Evolutionary conservation across 192 early-diverging fungal species (phyloP).

Genomic region (Fimicolochytrium jonesii): DNA sequence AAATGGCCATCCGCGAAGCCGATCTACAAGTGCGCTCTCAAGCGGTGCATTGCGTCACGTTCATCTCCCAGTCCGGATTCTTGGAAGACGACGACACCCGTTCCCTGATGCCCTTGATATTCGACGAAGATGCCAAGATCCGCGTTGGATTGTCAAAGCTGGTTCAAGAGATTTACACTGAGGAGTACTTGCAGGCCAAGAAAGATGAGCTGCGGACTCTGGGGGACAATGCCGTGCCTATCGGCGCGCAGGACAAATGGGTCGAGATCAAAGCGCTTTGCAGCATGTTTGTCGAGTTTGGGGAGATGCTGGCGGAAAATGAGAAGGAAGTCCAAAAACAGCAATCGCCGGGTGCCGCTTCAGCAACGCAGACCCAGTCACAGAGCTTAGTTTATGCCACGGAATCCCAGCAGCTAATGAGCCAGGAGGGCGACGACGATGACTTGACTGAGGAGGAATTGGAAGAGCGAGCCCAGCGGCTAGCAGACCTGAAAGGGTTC

Average conservation of each 20-base stretch:
- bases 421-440: constrained; percentile 26
- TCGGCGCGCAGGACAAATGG: constrained; percentile 15
- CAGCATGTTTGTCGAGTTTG: constrained; percentile 12
- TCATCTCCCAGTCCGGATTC: constrained; percentile 45
- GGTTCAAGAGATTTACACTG: constrained; percentile 48
- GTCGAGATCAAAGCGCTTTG: constrained; percentile 29
- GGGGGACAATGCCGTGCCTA: not conserved
- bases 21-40: constrained; percentile 38
- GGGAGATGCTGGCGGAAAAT: not conserved
- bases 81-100: constrained; percentile 61
- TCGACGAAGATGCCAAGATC: constrained; percentile 63
- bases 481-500: constrained; percentile 3
- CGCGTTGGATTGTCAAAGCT: constrained; percentile 63
- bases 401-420: too few species aligned
- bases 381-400: too few species aligned
- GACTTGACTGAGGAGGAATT: constrained; percentile 16
- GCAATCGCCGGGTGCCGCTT: too few species aligned
- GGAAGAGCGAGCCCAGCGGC: constrained; percentile 2
- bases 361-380: too few species aligned
- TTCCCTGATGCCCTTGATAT: constrained; percentile 65
- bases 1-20: constrained; percentile 69
- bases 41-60: constrained; percentile 48
- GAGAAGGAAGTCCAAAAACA: constrained; percentile 1
- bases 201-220: constrained; percentile 7
- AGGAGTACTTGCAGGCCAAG: constrained; percentile 36